These are phyloP conservation scores for Colletotrichum lini DNA, from an alignment of 2,329 filamentous ascomycete species.

Conservation along the genomic window DNA sequence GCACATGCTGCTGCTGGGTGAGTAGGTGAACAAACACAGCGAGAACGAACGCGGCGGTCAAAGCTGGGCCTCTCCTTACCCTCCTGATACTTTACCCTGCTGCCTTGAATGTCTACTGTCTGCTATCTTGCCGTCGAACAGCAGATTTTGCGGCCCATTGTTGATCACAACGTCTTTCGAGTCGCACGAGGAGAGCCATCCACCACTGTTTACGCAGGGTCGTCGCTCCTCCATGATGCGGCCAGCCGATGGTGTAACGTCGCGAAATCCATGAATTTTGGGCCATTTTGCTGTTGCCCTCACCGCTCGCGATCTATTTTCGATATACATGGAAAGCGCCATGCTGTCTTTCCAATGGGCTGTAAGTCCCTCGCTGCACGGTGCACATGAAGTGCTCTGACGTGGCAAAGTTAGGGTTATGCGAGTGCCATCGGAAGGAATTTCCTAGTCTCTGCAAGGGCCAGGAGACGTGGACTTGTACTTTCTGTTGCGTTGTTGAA, in stretches of 20 bases:
- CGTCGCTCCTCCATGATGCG: slow-evolving; percentile 28
- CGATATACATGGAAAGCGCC: not conserved
- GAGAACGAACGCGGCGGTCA: slow-evolving; percentile 5
- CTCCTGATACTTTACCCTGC: not conserved
- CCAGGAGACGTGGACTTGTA: not conserved
- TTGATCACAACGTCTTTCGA: slow-evolving; percentile 1
- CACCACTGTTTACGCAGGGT: slow-evolving; percentile 9
- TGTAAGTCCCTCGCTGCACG: slow-evolving; percentile 8
- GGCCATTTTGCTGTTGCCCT: not conserved
- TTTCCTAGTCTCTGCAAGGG: not conserved
- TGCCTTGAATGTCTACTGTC: not conserved
- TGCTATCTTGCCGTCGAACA: not conserved
- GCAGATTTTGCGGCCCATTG: not conserved
- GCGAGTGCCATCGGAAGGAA: not conserved
- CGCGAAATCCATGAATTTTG: not conserved
- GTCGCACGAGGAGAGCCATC: slow-evolving; percentile 13
- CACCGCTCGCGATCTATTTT: slow-evolving; percentile 26
- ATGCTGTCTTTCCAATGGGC: not conserved
- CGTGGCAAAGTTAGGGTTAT: slow-evolving; percentile 10
- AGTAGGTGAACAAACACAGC: not conserved
- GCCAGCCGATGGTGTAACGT: slow-evolving; percentile 14
- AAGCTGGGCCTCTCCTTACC: not conserved
- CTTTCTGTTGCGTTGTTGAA: too few species aligned
- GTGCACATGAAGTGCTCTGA: not conserved
- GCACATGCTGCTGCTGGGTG: slow-evolving; percentile 1